Conservation (phyloP, 73 alveolate genomes). For the Blepharisma japonicum region DNA sequence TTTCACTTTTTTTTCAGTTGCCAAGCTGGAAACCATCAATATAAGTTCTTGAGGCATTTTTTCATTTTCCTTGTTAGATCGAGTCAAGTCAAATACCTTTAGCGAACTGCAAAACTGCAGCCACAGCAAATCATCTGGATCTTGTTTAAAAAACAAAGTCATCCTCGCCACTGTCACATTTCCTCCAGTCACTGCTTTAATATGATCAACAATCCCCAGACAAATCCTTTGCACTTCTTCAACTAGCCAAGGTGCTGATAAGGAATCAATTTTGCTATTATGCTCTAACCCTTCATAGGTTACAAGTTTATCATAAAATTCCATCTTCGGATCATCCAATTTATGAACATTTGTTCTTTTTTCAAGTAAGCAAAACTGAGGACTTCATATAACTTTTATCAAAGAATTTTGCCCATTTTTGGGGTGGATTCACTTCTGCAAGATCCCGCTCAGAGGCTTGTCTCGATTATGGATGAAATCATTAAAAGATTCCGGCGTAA, state of each 20-base stretch:
- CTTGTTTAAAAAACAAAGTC: constrained; percentile 77
- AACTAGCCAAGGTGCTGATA: constrained; percentile 80
- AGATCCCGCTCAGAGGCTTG: constrained; percentile 68
- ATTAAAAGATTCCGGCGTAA: constrained; percentile 57
- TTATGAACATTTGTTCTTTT: constrained; percentile 67
- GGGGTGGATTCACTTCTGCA: constrained; percentile 74
- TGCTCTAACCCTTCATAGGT: constrained; percentile 87
- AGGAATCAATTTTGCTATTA: constrained; percentile 58
- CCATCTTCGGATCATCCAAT: constrained; percentile 55
- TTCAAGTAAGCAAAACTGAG: constrained; percentile 68
- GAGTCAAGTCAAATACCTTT: constrained; percentile 44
- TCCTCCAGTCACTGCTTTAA: constrained; percentile 76
- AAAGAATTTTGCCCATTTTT: constrained; percentile 64
- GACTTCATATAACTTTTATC: constrained; percentile 81
- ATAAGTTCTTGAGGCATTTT: constrained; percentile 31
- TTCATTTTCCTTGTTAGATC: constrained; percentile 5
- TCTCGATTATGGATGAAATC: constrained; percentile 64
- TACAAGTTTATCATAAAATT: constrained; percentile 62
- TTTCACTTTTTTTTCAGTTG: constrained; percentile 34
- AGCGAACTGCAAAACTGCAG: constrained; percentile 72
- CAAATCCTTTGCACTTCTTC: constrained; percentile 73
- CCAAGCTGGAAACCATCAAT: constrained; percentile 45
- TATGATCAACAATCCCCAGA: constrained; percentile 65
- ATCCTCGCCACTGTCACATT: constrained; percentile 68
- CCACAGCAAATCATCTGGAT: constrained; percentile 70